These are phyloP conservation scores for Antitrichia curtipendula DNA, from an alignment of 225 moss, liverwort and hornwort species.

Conservation along the genomic window DNA sequence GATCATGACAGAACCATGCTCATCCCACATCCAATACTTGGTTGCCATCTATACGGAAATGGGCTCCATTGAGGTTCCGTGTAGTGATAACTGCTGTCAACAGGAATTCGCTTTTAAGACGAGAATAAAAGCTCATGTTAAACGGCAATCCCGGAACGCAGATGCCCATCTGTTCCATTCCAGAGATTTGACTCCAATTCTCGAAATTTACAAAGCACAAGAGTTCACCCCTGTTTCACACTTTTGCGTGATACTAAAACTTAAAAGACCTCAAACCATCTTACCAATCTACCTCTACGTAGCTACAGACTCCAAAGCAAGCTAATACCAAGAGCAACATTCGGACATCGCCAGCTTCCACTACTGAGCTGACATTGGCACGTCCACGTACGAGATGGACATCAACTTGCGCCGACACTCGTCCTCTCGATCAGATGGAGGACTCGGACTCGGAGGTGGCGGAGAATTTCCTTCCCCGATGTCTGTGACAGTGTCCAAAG, in stretches of 20 bases:
- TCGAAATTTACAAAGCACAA: background rate
- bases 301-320: background rate
- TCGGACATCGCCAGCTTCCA: background rate
- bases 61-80: background rate
- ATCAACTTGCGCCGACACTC: slow-evolving; percentile 39
- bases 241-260: background rate
- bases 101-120: background rate
- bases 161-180: background rate
- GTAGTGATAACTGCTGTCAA: background rate
- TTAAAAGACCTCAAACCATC: background rate
- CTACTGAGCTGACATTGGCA: slow-evolving; percentile 10
- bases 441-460: background rate
- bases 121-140: background rate
- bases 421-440: slow-evolving; percentile 3
- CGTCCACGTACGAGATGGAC: slow-evolving; percentile 23
- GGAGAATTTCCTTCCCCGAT: background rate
- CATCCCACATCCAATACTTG: background rate
- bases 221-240: background rate
- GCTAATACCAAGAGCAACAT: background rate
- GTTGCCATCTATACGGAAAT: background rate
- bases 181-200: background rate
- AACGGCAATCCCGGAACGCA: background rate
- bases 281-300: background rate
- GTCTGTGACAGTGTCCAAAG: background rate
- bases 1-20: background rate